A percentile compares a stretch with the other conserved stretches of the same genome.
Evolutionary conservation across 306 rosid species (phyloP).

Genomic region (Prunus armeniaca): DNA sequence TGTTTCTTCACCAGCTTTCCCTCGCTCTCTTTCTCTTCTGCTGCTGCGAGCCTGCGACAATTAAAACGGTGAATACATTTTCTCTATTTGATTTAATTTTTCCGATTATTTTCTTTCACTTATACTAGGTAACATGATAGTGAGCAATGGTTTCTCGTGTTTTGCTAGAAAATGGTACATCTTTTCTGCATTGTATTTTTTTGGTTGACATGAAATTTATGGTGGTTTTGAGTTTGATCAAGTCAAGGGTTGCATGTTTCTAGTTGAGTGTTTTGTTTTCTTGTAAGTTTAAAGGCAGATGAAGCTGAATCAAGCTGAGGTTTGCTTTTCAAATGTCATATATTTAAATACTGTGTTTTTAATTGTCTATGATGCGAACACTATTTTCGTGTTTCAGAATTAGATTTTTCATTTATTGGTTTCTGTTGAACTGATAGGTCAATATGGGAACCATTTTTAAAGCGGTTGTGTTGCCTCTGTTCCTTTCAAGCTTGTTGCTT

Average conservation of each 20-base stretch:
- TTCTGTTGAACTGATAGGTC: slow-evolving; percentile 39
- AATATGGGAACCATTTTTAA: slow-evolving; percentile 48
- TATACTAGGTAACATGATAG: background rate
- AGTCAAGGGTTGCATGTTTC: background rate
- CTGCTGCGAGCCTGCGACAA: background rate
- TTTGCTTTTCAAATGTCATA: background rate
- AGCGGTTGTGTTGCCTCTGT: slow-evolving; percentile 36
- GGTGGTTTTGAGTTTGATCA: background rate
- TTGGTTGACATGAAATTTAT: background rate
- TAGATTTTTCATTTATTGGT: background rate
- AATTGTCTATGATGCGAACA: background rate
- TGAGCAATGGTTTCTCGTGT: background rate
- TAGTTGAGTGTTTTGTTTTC: background rate
- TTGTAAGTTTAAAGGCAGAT: background rate
- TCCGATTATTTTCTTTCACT: background rate
- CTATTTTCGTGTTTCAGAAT: background rate
- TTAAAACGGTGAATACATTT: background rate
- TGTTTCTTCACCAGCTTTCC: slow-evolving; percentile 18
- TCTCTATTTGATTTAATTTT: too few species aligned
- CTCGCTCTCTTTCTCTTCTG: background rate
- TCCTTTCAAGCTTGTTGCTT: slow-evolving; percentile 45
- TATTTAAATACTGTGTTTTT: background rate
- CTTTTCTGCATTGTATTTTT: background rate
- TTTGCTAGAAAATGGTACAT: background rate
- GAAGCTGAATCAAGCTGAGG: background rate